Evolutionary conservation across 2,329 filamentous ascomycete species (phyloP).

Genomic region (Aspergillus amoenus): DNA sequence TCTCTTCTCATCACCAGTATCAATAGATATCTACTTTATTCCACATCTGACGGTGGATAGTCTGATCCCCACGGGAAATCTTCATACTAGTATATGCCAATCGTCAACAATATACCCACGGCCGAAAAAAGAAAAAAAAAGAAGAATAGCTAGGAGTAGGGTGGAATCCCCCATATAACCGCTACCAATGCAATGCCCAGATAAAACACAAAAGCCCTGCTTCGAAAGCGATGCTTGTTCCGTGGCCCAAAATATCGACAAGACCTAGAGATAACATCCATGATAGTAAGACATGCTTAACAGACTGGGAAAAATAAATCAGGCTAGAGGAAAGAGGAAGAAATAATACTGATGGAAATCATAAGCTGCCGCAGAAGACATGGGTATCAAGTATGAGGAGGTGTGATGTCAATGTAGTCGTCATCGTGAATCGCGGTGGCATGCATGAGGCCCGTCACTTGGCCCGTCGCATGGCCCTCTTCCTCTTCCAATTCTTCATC

Average conservation of each 20-base stretch:
- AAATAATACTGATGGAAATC: constrained; percentile 1
- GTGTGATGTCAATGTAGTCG: constrained; percentile 40
- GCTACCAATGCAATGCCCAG: constrained; percentile 33
- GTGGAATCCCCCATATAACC: constrained; percentile 13
- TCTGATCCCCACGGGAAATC: constrained; percentile 5
- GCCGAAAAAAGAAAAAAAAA: background rate
- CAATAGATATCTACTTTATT: constrained; percentile 10
- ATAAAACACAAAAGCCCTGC: constrained; percentile 18
- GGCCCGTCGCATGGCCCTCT: constrained; percentile 41
- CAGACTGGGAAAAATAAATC: constrained; percentile 10
- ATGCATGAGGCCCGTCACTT: constrained; percentile 43
- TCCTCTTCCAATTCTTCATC: constrained; percentile 46
- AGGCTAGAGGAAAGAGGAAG: constrained; percentile 2
- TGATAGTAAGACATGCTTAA: constrained; percentile 6
- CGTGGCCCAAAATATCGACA: constrained; percentile 9
- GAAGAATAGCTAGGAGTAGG: background rate
- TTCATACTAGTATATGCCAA: constrained; percentile 2
- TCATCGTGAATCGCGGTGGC: constrained; percentile 44
- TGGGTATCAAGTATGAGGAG: constrained; percentile 37
- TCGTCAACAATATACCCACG: constrained; percentile 6
- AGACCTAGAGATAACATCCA: constrained; percentile 9
- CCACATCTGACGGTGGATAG: background rate
- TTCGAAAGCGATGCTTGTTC: constrained; percentile 24
- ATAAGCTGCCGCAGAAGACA: constrained; percentile 21
- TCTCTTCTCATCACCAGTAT: background rate